Evolutionary conservation across 306 rosid species (phyloP).

Genomic region (Fagus sylvatica): DNA sequence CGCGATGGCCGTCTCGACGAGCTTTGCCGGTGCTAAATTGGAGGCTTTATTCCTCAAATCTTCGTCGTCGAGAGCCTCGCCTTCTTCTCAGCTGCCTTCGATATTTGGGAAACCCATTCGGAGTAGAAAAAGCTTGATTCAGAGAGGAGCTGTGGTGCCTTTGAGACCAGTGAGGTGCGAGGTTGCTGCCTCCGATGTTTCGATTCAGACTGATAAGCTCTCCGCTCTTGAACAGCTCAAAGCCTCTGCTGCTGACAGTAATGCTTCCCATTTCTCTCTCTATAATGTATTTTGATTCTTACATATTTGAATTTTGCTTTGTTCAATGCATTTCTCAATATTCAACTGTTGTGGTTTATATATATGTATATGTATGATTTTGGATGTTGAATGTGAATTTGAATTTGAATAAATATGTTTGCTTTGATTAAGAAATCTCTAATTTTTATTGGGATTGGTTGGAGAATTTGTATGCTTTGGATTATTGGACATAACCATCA

Average conservation of each 20-base stretch:
- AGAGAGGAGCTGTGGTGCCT: constrained; percentile 41
- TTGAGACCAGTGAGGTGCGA: constrained; percentile 45
- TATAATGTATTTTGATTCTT: not conserved
- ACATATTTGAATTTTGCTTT: not conserved
- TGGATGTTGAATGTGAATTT: not conserved
- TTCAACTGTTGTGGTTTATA: not conserved
- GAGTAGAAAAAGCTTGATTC: constrained; percentile 37
- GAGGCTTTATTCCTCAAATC: constrained; percentile 45
- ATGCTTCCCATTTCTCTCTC: not conserved
- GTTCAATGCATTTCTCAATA: not conserved
- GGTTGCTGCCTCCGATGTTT: constrained; percentile 44
- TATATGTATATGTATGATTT: not conserved
- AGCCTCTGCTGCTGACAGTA: constrained; percentile 86
- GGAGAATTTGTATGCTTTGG: not conserved
- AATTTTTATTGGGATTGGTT: too few relatives aligned
- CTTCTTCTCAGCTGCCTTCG: constrained; percentile 30
- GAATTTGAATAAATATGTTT: too few relatives aligned
- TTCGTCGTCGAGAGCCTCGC: constrained; percentile 34
- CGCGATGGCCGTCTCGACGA: constrained; percentile 57
- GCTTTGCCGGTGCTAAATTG: constrained; percentile 54
- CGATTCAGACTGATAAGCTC: constrained; percentile 35
- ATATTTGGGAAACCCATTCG: constrained; percentile 32
- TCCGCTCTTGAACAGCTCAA: constrained; percentile 94
- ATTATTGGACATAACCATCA: not conserved
- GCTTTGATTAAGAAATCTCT: too few relatives aligned